Base-by-base conservation (phyloP, 2,329 filamentous ascomycete species). In the Thelonectria discophora region DNA sequence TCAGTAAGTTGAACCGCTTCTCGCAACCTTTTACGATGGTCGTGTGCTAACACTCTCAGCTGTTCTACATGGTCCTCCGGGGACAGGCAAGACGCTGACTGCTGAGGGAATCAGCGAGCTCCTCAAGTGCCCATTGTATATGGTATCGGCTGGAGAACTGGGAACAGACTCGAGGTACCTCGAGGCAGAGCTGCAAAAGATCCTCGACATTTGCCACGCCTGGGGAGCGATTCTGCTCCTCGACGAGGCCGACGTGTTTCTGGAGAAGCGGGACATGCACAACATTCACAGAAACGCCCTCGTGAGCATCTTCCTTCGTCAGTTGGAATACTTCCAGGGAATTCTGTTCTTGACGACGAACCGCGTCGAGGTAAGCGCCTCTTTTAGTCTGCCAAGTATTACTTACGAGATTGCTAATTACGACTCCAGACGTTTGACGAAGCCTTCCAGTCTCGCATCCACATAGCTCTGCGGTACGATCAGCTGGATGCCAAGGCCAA, bases 321-420 rank as follows among this genome's bases (percentile, higher is more conserved):
- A 94, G 58, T 82, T 97, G 0, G 94, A 97, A 76, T 97, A 97
- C 75, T 97, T 96, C 78, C 91, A 96, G 73, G 93, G 93, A 3
- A 96, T 97, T 55, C 76, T 97, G 5, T 96, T 97, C 80, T 78
- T 97, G 24, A 97, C 93, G 0, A 97, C 93, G 2, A 97, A 97
- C 74, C 87, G 93, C 1, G 92, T 96, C 1, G 86, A 90, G 79
- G 82, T 83, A 72, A 53, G 76, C 27, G 15, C 27, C 27, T 30
- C 15, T 17, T 17, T 13, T 18, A 37, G 11, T 37, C 15, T 30
- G 13, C 32, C 3, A 3, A 42, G 34, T 1, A 15, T 2, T 1
- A 15, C 3, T 1, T 21, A 10, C 39, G 2, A n/a, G 17, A 15
- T 21, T 60, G 49, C 60, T 63, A 54, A 65, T 46, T 8, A 17